These are phyloP conservation scores for Trypanosoma avium DNA, from an alignment of 208 protist species.

Conservation along the genomic window DNA sequence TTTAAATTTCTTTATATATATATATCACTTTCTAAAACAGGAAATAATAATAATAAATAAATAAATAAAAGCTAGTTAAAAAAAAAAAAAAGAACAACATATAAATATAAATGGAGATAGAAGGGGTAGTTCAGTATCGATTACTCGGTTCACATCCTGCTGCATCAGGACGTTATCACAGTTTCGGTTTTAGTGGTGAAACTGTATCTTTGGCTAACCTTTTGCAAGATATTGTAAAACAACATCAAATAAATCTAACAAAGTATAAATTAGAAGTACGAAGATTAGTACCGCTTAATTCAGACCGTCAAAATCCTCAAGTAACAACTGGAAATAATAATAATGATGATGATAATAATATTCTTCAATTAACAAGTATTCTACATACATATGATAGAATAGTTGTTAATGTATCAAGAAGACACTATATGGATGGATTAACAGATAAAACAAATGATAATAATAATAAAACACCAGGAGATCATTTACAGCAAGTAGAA, in stretches of 20 bases:
- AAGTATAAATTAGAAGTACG: slow-evolving; percentile 67
- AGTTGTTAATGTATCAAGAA: slow-evolving; percentile 54
- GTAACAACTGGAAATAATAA: neutral
- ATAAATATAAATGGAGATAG: slow-evolving; percentile 32
- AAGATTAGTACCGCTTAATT: neutral
- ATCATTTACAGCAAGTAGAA: slow-evolving; percentile 45
- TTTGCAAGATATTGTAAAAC: slow-evolving; percentile 48
- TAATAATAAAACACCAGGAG: slow-evolving; percentile 28
- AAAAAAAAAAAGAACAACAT: neutral
- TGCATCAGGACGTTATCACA: slow-evolving; percentile 68
- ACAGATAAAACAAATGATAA: slow-evolving; percentile 33
- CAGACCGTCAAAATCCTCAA: slow-evolving; percentile 9
- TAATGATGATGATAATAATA: neutral
- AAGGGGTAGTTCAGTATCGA: slow-evolving; percentile 78
- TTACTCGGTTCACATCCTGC: slow-evolving; percentile 77
- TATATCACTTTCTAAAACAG: no score
- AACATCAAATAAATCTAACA: slow-evolving; percentile 76
- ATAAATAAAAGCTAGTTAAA: neutral
- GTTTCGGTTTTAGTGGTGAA: slow-evolving; percentile 64
- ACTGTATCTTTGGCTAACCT: slow-evolving; percentile 38
- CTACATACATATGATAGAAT: slow-evolving; percentile 75
- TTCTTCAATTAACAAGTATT: slow-evolving; percentile 11
- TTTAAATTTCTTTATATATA: no score
- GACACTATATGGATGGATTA: slow-evolving; percentile 57
- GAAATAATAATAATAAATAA: no score